These are phyloP conservation scores for Aspergillus puulaauensis DNA, from an alignment of 2,329 filamentous ascomycete species.

Conservation along the genomic window DNA sequence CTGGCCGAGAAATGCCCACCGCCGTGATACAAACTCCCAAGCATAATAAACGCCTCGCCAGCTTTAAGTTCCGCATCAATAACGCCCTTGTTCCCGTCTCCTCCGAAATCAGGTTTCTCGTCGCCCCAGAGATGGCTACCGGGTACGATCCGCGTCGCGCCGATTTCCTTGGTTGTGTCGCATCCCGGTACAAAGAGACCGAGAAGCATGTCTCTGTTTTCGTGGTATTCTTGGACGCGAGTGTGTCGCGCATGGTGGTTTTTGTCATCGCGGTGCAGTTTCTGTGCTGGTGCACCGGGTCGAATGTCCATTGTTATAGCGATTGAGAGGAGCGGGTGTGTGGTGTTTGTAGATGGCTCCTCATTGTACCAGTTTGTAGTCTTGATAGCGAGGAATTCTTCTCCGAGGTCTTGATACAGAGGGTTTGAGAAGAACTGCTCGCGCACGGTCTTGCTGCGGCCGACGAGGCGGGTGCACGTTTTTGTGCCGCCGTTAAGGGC, in stretches of 20 bases:
- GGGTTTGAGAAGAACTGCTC: slow-evolving; percentile 12
- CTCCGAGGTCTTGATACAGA: slow-evolving; percentile 17
- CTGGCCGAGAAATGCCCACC: slow-evolving; percentile 9
- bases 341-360: slow-evolving; percentile 28
- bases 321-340: slow-evolving; percentile 24
- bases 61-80: slow-evolving; percentile 10
- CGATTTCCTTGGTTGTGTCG: slow-evolving; percentile 12
- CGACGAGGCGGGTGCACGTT: slow-evolving; percentile 16
- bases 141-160: slow-evolving; percentile 11
- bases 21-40: slow-evolving; percentile 13
- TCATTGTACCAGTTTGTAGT: slow-evolving; percentile 28
- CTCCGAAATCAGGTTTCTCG: background rate
- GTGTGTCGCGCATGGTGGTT: slow-evolving; percentile 9
- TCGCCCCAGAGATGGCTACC: slow-evolving; percentile 11
- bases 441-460: slow-evolving; percentile 12
- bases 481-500: slow-evolving; percentile 5
- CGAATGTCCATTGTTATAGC: slow-evolving; percentile 22
- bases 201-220: slow-evolving; percentile 10
- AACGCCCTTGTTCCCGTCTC: no score
- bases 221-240: slow-evolving; percentile 9
- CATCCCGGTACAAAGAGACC: slow-evolving; percentile 11
- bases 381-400: slow-evolving; percentile 26
- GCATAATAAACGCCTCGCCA: slow-evolving; percentile 13
- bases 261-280: slow-evolving; percentile 15
- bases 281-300: slow-evolving; percentile 13